These are phyloP conservation scores for Venturia aucupariae DNA, from an alignment of 2,329 filamentous ascomycete genomes.

Conservation along the genomic window DNA sequence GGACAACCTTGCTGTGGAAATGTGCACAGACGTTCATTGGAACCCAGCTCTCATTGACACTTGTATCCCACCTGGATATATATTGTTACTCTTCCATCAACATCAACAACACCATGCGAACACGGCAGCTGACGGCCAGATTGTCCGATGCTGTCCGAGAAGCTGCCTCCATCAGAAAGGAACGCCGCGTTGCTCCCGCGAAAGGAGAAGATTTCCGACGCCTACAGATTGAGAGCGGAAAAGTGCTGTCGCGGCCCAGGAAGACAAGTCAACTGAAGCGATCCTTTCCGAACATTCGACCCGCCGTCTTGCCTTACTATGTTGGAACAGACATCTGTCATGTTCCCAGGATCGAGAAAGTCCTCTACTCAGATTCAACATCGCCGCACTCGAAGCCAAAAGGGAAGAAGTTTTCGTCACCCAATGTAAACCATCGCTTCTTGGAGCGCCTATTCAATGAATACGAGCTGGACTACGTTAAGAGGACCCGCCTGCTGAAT, in stretches of 20 bases:
- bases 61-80: no score
- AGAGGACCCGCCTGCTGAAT: neutral
- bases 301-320: constrained; percentile 57
- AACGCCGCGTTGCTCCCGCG: neutral
- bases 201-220: neutral
- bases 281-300: constrained; percentile 20
- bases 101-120: neutral
- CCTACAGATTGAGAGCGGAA: neutral
- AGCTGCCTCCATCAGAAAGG: neutral
- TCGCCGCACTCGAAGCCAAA: neutral
- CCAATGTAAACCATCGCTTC: neutral
- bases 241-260: no score
- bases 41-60: no score
- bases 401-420: neutral
- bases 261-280: neutral
- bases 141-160: neutral
- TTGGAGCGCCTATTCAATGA: neutral
- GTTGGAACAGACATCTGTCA: constrained; percentile 75
- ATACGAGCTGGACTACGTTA: constrained; percentile 17
- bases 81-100: no score
- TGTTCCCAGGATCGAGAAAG: constrained; percentile 52
- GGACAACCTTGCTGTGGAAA: no score
- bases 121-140: neutral
- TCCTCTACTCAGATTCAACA: constrained; percentile 36
- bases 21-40: no score